Conservation (phyloP, 768 basidiomycete species). For the Tulasnella calospora region DNA sequence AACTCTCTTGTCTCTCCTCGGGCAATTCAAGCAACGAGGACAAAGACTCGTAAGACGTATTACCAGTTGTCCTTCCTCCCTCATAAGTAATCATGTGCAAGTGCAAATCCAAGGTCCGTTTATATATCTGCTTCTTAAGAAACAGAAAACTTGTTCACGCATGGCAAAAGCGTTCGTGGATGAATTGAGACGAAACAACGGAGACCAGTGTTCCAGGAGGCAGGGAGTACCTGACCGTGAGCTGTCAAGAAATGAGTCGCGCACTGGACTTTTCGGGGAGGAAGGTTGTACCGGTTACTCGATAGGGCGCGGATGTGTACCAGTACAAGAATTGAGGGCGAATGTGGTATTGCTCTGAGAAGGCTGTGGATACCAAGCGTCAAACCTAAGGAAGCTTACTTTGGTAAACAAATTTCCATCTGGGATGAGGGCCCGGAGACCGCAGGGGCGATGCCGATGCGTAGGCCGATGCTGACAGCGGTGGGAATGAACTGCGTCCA, state of each 20-base stretch:
- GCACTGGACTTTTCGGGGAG: not conserved
- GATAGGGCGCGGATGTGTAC: not conserved
- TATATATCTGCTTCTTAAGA: not conserved
- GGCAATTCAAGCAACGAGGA: not conserved
- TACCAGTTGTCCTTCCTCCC: not conserved
- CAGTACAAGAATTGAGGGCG: not conserved
- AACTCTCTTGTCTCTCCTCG: constrained; percentile 3
- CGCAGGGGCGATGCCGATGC: not conserved
- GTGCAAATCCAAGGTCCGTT: not conserved
- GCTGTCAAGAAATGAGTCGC: not conserved
- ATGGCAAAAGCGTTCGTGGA: not conserved
- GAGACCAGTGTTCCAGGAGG: not conserved
- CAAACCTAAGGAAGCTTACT: not conserved
- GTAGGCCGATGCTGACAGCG: not conserved
- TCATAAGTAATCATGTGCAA: not conserved
- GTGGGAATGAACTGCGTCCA: not conserved
- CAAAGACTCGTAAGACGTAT: not conserved
- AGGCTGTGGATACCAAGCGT: not conserved
- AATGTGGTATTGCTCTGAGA: not conserved
- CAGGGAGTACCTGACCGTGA: not conserved
- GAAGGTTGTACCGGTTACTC: not conserved
- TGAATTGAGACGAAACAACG: not conserved
- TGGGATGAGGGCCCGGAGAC: not conserved
- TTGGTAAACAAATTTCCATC: not conserved
- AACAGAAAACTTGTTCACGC: not conserved